Evolutionary conservation across 1,284 basidiomycete species (phyloP).

Genomic region (Marasmius tenuissimus): DNA sequence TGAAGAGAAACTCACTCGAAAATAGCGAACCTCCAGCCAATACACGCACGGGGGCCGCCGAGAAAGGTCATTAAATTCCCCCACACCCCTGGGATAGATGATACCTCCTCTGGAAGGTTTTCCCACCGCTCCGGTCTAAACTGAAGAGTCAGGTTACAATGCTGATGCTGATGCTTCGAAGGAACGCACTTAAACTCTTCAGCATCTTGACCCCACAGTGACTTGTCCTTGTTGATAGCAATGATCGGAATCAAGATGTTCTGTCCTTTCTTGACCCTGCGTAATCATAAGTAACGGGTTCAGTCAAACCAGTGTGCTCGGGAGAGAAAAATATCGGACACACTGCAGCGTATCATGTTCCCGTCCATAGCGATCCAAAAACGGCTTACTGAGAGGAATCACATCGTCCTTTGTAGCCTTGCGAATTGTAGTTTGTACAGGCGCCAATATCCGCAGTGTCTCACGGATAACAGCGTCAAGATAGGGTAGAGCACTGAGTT

Average conservation of each 20-base stretch:
- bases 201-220: conserved; percentile 49
- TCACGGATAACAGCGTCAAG: conserved; percentile 74
- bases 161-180: background rate
- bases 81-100: background rate
- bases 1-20: background rate
- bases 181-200: conserved; percentile 35
- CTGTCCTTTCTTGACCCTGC: conserved; percentile 37
- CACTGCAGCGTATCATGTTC: conserved; percentile 30
- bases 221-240: conserved; percentile 36
- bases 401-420: conserved; percentile 52
- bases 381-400: conserved; percentile 51
- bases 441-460: conserved; percentile 62
- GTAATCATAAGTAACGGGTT: conserved; percentile 14
- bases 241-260: conserved; percentile 36
- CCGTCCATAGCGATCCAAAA: conserved; percentile 36
- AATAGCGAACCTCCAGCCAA: background rate
- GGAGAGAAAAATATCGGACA: conserved; percentile 7
- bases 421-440: conserved; percentile 56
- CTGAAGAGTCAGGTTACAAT: background rate
- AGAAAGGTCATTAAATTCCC: background rate
- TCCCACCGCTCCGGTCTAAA: conserved; percentile 44
- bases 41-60: background rate
- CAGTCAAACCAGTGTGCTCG: conserved; percentile 15
- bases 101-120: conserved; percentile 26
- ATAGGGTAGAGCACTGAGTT: conserved; percentile 56